Evolutionary conservation across 2,329 filamentous ascomycete species (phyloP), one percentile per base, ranked within the genome.

Genomic region (Podosphaera aphanis): DNA sequence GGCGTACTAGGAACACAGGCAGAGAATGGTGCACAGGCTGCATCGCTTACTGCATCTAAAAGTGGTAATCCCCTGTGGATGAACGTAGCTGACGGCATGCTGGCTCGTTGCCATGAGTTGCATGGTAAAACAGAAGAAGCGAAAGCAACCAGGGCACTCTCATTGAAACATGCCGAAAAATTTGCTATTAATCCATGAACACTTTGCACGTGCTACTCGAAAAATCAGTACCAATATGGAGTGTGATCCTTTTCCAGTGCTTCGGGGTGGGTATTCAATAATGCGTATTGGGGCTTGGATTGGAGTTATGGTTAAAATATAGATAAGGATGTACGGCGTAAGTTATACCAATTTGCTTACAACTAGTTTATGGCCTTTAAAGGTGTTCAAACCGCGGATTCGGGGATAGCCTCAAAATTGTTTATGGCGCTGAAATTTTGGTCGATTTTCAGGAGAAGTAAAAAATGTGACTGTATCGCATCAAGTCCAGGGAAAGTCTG

Each of bases 21-120:
- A 0, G 68, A 83, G 48, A 85, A 85, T 62, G 82, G 79, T 56
- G 78, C 79, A 3, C 70, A 71, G 51, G 80, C 81, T 0, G 79
- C 76, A 20, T 69, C 71, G 20, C 70, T 70, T 37, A 77, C 82
- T 63, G 78, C 79, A 4, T 70, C 72, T 51, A 73, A 73, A 57
- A 79, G 76, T 52, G 77, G 78, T 19, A 82, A 83, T 56, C 65
- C 74, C 15, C 62, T 85, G 44, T 86, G 81, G 81, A 77, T 77
- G 64, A 85, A 79, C 55, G 83, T 92, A 6, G 79, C 81, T 1
- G 77, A 82, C 52, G 79, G 79, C 19, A 79, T 90, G 71, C 66
- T 88, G 42, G 77, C 77, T 1, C 74, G 83, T 55, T 83, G 77
- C 19, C 71, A 79, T 51, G 80, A 84, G 53, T 70, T 80, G 46